Percentiles rank a stretch among this genome's conserved stretches.
Conservation (phyloP, 352 stramenopile genomes). For the Pythium guiyangense region DNA sequence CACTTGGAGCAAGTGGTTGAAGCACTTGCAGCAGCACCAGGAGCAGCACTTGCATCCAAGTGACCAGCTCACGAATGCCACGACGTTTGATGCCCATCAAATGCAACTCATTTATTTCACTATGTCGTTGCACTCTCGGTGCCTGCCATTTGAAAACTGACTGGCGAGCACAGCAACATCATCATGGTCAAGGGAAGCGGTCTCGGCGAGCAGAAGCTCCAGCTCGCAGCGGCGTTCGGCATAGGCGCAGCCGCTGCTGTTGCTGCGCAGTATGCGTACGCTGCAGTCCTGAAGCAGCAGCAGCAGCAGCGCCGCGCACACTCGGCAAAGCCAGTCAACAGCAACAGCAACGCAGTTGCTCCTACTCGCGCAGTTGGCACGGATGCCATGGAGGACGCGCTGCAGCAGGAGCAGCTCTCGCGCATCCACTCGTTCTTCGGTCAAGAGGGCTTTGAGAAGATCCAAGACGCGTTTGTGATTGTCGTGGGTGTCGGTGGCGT, state of each 20-base stretch:
- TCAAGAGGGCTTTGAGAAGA: conserved; percentile 85
- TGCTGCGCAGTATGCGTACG: conserved; percentile 37
- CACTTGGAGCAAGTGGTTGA: neutral
- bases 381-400: conserved; percentile 39
- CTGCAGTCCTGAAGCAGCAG: conserved; percentile 23
- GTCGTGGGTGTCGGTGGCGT: conserved; percentile 97
- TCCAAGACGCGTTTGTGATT: conserved; percentile 90
- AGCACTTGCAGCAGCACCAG: neutral
- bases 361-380: conserved; percentile 15
- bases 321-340: neutral
- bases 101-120: neutral
- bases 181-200: conserved; percentile 43
- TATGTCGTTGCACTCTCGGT: neutral
- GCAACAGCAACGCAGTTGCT: neutral
- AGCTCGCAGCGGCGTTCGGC: conserved; percentile 52
- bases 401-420: conserved; percentile 85
- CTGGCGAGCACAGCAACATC: conserved; percentile 1
- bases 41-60: neutral
- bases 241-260: conserved; percentile 43
- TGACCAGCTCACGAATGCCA: neutral
- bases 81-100: neutral
- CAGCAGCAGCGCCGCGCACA: neutral
- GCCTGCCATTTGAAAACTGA: neutral
- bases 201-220: conserved; percentile 15
- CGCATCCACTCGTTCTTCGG: conserved; percentile 95